Evolutionary conservation across 2,329 filamentous ascomycete genomes (phyloP).

Genomic region (Aspergillus fumigatiaffinis): DNA sequence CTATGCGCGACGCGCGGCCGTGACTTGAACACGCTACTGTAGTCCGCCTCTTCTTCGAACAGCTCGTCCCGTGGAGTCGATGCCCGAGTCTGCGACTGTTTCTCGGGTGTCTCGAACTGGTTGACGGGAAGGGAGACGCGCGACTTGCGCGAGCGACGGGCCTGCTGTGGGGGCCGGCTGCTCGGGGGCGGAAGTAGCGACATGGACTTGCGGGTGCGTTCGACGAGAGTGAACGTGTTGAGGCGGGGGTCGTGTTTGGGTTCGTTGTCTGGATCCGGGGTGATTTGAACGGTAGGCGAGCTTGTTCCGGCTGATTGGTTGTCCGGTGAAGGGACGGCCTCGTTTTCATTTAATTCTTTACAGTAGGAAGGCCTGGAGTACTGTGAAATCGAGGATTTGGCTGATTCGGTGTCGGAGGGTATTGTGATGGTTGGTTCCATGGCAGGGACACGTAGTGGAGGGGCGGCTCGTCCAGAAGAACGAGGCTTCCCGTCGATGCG

Average conservation of each 20-base stretch:
- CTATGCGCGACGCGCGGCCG: slow-evolving; percentile 76
- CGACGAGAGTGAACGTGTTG: slow-evolving; percentile 54
- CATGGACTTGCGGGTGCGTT: slow-evolving; percentile 81
- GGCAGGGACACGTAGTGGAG: not conserved
- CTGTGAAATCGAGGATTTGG: not conserved
- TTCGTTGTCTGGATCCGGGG: slow-evolving; percentile 1
- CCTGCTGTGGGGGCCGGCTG: slow-evolving; percentile 17
- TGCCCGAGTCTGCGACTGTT: slow-evolving; percentile 26
- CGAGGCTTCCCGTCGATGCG: slow-evolving; percentile 25
- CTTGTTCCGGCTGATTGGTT: not conserved
- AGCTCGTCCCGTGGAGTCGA: slow-evolving; percentile 63
- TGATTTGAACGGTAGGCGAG: slow-evolving; percentile 4
- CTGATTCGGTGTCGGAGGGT: not conserved
- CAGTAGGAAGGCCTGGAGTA: not conserved
- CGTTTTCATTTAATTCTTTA: not conserved
- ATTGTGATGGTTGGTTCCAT: not conserved
- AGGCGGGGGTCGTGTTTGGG: slow-evolving; percentile 4
- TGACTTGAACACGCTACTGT: slow-evolving; percentile 80
- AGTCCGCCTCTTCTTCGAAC: slow-evolving; percentile 67
- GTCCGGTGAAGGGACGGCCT: not conserved
- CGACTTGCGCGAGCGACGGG: slow-evolving; percentile 19
- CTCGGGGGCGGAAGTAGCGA: slow-evolving; percentile 50
- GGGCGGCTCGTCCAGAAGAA: slow-evolving; percentile 3
- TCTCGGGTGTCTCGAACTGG: slow-evolving; percentile 53
- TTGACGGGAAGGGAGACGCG: slow-evolving; percentile 50